Evolutionary conservation across 805 yeast genomes (phyloP), one percentile per base, ranked within the genome.

Genomic region (Candida caryicola): DNA sequence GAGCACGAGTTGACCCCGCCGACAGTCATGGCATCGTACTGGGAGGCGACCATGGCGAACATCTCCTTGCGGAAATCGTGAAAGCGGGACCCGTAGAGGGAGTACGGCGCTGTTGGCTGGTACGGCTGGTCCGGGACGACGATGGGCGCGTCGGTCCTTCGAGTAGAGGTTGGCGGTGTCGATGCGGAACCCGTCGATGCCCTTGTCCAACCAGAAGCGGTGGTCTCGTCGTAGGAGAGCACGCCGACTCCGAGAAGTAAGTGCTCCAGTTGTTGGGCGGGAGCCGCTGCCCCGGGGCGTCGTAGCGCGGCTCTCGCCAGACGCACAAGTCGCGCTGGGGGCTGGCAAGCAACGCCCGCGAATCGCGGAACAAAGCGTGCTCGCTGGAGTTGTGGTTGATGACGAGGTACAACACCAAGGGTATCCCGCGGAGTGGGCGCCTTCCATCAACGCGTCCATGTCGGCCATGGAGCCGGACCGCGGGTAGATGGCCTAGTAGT

Each of bases 291-390:
- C 81, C 80, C 8, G 64, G 50, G n/a, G 52, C 59, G 41, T 71
- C 76, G 50, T 61, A 68, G 37, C 55, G 64, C 23, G 77, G 69
- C 17, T 73, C 70, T 45, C 65, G 72, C 83, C 83, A 77, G 44
- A 74, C 64, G 57, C 74, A 76, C 81, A 81, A 76, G 54, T 77
- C 80, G 50, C 82, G 66, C 59, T 77, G 76, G 5, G 79, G 71
- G 52, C 71, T 74, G 33, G 64, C 57, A 46, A 61, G 66, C 9
- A 79, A 72, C 5, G 74, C 62, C 37, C 76, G 57, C 6, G 79
- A 73, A 51, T 77, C 79, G 48, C 73, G 59, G 59, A 77, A 77
- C 82, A 82, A 77, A 35, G 57, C 62, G 55, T 77, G 82, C 51
- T 73, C 73, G 25, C 64, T 55, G 1, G 81, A 76, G 14, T 79